These are phyloP conservation scores for Triadica sebifera DNA, from an alignment of 345 rosid genomes.

Conservation along the genomic window DNA sequence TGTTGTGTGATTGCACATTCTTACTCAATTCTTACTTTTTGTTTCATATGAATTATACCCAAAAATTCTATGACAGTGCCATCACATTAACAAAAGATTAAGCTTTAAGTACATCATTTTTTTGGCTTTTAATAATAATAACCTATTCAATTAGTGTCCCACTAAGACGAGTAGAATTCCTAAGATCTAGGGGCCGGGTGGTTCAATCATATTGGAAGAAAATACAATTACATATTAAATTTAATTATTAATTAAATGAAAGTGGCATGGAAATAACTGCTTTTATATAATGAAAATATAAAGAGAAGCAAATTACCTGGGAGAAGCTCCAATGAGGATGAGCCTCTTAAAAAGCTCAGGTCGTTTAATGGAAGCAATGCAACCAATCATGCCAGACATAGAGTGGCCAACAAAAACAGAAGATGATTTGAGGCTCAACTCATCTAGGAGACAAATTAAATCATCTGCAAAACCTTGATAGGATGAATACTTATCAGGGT, in stretches of 20 bases:
- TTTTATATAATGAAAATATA: not conserved
- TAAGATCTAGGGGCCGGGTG: not conserved
- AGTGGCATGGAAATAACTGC: not conserved
- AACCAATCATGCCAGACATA: slow-evolving; percentile 81
- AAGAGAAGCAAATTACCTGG: slow-evolving; percentile 41
- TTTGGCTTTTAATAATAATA: no score
- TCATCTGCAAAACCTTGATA: slow-evolving; percentile 58
- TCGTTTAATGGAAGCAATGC: slow-evolving; percentile 72
- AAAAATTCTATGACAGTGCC: no score
- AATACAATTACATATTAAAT: no score
- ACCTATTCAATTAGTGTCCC: no score
- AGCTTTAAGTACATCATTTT: no score
- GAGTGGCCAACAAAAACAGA: slow-evolving; percentile 68
- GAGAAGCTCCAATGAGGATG: slow-evolving; percentile 64
- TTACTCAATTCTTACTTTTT: no score
- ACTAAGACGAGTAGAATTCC: no score
- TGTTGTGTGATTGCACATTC: no score
- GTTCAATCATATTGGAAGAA: not conserved
- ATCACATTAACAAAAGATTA: no score
- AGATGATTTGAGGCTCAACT: slow-evolving; percentile 38
- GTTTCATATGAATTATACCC: no score
- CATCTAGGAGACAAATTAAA: slow-evolving; percentile 56
- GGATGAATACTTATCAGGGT: slow-evolving; percentile 54
- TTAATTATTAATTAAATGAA: no score
- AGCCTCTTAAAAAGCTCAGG: slow-evolving; percentile 62